Base-by-base conservation (phyloP, 306 rosid species). In the Rosa chinensis region DNA sequence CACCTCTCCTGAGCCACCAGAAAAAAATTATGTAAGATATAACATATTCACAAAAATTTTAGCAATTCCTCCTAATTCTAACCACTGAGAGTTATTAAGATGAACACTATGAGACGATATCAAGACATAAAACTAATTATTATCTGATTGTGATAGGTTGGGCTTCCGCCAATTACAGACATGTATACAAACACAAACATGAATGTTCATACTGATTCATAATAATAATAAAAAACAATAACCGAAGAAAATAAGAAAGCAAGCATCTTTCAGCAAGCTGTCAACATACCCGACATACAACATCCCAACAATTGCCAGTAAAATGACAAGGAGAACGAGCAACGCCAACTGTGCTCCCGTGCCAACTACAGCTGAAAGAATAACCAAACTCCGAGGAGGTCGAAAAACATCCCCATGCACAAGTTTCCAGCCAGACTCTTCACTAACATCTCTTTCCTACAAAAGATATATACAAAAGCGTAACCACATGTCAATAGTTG, bases 401-500 rank as follows among this genome's bases (percentile, higher is more conserved):
- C 99, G 92, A 73, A 96, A 96, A 89, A 96, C 99, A 88, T 96
- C 99, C 80, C 99, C 99, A 79, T 96, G 99, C 70, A 96, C 99
- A 76, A 96, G 99, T 86, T 96, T 96, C 99, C 99, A 96, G 70
- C 99, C 99, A 88, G 99, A 96, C 88, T 93, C 99, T 85, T 96
- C 99, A 77, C 93, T 96, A 12, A 93, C 99, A 85, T 96, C 99
- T 85, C 99, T 90, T 87, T 96, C 99, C 99, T 96, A 73, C 50
- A 61, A 78, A 62, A 58, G 73, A 79, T 50, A 82, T 55, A 10
- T 72, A 83, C 79, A 56, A 40, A 79, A 50, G 37, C 67, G 70
- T 68, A 73, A 73, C 70, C 61, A 70, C 78, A 58, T 28, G 78
- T 76, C 71, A 16, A 74, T 56, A 63, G 70, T 76, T 79, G 67